Conservation (phyloP, 495 filamentous ascomycete species). For the Penicillium psychrofluorescens region DNA sequence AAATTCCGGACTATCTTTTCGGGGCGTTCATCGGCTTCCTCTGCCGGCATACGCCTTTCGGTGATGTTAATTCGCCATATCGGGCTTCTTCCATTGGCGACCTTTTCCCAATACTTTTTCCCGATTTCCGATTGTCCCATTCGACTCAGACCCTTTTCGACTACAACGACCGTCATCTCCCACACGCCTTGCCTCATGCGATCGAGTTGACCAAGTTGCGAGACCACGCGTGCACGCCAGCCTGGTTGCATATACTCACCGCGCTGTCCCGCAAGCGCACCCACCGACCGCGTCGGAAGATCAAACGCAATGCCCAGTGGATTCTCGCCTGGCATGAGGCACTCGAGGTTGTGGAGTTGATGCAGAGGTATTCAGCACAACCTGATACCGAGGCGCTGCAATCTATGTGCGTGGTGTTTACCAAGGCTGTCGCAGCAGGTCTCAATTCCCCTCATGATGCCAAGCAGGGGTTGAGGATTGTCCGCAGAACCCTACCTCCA, state of each 20-base stretch:
- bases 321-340: conserved; percentile 38
- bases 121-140: neutral
- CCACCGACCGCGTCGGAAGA: conserved; percentile 5
- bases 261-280: conserved; percentile 18
- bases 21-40: conserved; percentile 44
- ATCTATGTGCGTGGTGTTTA: conserved; percentile 38
- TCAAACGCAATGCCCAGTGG: conserved; percentile 20
- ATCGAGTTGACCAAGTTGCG: conserved; percentile 30
- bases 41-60: conserved; percentile 12
- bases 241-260: conserved; percentile 34
- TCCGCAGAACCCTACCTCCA: conserved; percentile 6
- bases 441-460: conserved; percentile 15
- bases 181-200: conserved; percentile 34
- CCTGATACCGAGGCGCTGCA: conserved; percentile 36
- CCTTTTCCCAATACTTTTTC: conserved; percentile 24
- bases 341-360: conserved; percentile 25
- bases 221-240: conserved; percentile 20
- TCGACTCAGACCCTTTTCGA: conserved; percentile 13
- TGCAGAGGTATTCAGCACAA: conserved; percentile 30
- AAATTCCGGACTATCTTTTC: conserved; percentile 35
- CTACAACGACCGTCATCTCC: conserved; percentile 13
- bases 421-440: conserved; percentile 29
- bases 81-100: conserved; percentile 7
- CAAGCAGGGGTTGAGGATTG: conserved; percentile 17
- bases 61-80: too few species aligned